Conservation (phyloP, 2,329 filamentous ascomycete genomes). For the Phoma herbarum region DNA sequence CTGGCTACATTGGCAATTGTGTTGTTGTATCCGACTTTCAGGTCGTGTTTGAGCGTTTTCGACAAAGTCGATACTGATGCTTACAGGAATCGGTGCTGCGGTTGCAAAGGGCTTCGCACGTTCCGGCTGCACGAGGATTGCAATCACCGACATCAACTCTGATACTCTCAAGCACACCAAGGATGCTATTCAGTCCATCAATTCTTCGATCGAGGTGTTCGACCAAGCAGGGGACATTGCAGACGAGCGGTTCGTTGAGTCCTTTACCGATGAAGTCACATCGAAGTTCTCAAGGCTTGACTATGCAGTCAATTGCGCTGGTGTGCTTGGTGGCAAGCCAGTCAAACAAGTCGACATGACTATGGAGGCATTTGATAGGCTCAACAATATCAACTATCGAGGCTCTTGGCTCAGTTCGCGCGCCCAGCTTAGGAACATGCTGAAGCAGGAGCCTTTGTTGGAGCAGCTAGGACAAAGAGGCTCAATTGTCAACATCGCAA, state of each 20-base stretch:
- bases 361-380: slow-evolving; percentile 59
- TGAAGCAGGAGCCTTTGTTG: slow-evolving; percentile 60
- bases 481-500: slow-evolving; percentile 64
- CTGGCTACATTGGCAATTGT: background rate
- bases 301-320: slow-evolving; percentile 66
- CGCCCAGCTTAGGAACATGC: slow-evolving; percentile 62
- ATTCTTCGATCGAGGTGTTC: slow-evolving; percentile 42
- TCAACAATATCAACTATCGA: slow-evolving; percentile 65
- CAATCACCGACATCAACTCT: slow-evolving; percentile 63
- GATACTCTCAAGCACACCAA: slow-evolving; percentile 49
- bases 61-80: slow-evolving; percentile 3
- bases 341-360: slow-evolving; percentile 58
- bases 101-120: slow-evolving; percentile 60
- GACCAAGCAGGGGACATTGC: slow-evolving; percentile 59
- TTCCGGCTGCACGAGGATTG: slow-evolving; percentile 61
- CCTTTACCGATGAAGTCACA: slow-evolving; percentile 50
- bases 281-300: slow-evolving; percentile 59
- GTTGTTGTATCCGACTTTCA: background rate
- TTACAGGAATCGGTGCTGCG: slow-evolving; percentile 64
- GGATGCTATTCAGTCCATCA: slow-evolving; percentile 31
- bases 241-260: slow-evolving; percentile 57
- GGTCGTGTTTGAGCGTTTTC: background rate
- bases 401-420: slow-evolving; percentile 66
- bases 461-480: slow-evolving; percentile 47
- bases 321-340: slow-evolving; percentile 56